phyloP scores from a whole-genome alignment of 352 stramenopile species.

The Blastocystis sp. region DNA sequence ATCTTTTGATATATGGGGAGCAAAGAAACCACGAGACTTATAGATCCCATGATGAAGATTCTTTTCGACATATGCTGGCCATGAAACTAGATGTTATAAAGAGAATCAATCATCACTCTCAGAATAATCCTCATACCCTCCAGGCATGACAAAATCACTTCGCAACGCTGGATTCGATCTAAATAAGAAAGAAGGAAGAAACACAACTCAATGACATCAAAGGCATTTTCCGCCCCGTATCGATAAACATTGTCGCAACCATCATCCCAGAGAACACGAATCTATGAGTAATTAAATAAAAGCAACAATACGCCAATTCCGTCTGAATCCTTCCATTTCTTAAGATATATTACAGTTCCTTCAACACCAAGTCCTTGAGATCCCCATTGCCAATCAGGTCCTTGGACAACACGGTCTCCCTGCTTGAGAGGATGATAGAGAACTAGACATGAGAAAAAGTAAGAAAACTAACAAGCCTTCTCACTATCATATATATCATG shows the following conservation, averaged over 20 bases:
- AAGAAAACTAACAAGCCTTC: neutral
- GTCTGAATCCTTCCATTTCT: slow-evolving; percentile 30
- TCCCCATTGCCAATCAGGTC: slow-evolving; percentile 63
- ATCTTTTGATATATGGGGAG: neutral
- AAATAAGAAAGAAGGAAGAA: neutral
- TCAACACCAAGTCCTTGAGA: slow-evolving; percentile 12
- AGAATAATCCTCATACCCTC: neutral
- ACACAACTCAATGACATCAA: slow-evolving; percentile 38
- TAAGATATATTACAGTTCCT: neutral
- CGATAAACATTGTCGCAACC: slow-evolving; percentile 52
- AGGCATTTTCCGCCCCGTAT: slow-evolving; percentile 55
- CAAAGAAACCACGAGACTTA: slow-evolving; percentile 52
- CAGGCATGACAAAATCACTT: neutral
- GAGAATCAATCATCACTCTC: neutral
- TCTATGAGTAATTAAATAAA: neutral
- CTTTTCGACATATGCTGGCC: neutral
- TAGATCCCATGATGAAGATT: slow-evolving; percentile 29
- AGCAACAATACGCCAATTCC: neutral
- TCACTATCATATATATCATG: slow-evolving; percentile 59
- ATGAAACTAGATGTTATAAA: slow-evolving; percentile 26
- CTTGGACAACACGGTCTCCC: neutral
- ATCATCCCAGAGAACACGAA: slow-evolving; percentile 33
- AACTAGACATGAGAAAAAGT: slow-evolving; percentile 8
- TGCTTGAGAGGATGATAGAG: neutral
- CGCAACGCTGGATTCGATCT: slow-evolving; percentile 19